Base-by-base conservation (phyloP, 2,329 filamentous ascomycete genomes). In the Fusarium virguliforme region DNA sequence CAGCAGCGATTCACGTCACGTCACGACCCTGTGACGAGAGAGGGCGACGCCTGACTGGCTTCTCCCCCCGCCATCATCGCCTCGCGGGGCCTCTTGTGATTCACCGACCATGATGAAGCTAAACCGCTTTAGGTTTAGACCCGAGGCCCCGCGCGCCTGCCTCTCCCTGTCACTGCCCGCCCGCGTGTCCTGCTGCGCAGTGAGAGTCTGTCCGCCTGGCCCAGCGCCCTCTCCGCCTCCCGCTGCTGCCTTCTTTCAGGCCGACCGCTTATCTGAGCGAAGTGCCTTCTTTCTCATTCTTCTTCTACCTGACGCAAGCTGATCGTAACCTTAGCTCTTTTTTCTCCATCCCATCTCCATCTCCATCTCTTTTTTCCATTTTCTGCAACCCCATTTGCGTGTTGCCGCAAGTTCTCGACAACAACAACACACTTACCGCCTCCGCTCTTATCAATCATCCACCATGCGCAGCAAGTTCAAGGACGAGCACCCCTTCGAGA, bases 401-500 rank as follows among this genome's bases (percentile, higher is more conserved):
- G 4, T 48, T 28, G 24, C 26, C 26, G 43, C 43, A 48, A 58
- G 43, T 53, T 55, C 34, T 37, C 2, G 28, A 18, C 43, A 30
- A 48, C 63, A 38, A 62, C 57, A 65, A 34, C 26, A 70, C 65
- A 61, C 68, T 69, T 64, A 69, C 72, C 70, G 67, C 65, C 50
- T 63, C 60, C 55, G 53, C 62, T 51, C 51, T 65, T 60, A 71
- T 70, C 67, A 53, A 38, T 62, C 55, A 69, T 51, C 75, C 88
- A 94, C 80, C 76, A 98, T 98, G 94, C 93, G 95, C 82, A 97
- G 94, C 88, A 98, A 98, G 91, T 99, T 99, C 86, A 99, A 99
- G 94, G 96, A 99, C 91, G 96, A 98, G 90, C 96, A 98, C 84
- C 94, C 94, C 78, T 98, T 98, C 83, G 96, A 98, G 92, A 99